phyloP scores from a whole-genome alignment of 1,139 yeast genomes.

The Komagataea norvegica region DNA sequence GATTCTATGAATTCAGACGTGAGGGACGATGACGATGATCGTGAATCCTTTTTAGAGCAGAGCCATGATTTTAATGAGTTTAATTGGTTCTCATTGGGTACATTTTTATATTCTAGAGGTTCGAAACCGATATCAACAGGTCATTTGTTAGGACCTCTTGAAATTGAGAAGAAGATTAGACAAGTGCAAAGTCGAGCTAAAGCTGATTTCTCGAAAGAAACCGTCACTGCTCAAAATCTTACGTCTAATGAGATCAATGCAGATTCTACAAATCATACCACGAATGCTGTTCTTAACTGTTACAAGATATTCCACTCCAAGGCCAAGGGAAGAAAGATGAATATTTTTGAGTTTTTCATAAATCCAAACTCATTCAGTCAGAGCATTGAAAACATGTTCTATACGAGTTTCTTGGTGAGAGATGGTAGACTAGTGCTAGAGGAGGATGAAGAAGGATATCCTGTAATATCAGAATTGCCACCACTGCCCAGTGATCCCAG shows the following conservation, averaged over 20 bases:
- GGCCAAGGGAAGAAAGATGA: conserved; percentile 39
- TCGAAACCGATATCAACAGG: conserved; percentile 48
- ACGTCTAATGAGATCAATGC: conserved; percentile 55
- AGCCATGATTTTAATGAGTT: conserved; percentile 31
- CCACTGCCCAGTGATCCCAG: conserved; percentile 26
- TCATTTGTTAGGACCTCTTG: conserved; percentile 69
- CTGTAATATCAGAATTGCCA: conserved; percentile 33
- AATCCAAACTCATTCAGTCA: conserved; percentile 76
- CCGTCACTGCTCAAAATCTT: conserved; percentile 37
- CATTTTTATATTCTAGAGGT: conserved; percentile 45
- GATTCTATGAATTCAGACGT: conserved; percentile 24
- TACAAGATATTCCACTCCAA: conserved; percentile 36
- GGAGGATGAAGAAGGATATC: conserved; percentile 49
- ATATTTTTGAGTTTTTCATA: conserved; percentile 60
- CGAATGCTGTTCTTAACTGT: conserved; percentile 51
- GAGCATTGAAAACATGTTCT: conserved; percentile 79
- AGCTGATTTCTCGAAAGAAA: conserved; percentile 33
- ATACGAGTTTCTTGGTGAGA: conserved; percentile 70
- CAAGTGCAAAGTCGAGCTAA: conserved; percentile 18
- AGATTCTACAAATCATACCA: conserved; percentile 50
- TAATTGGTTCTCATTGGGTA: conserved; percentile 61
- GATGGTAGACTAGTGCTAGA: conserved; percentile 60
- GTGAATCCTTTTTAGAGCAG: conserved; percentile 25
- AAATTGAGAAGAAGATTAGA: conserved; percentile 51
- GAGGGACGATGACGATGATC: conserved; percentile 23